Evolutionary conservation across 2,329 filamentous ascomycete genomes (phyloP), one percentile per base, ranked within the genome.

Genomic region (Alternaria arborescens): DNA sequence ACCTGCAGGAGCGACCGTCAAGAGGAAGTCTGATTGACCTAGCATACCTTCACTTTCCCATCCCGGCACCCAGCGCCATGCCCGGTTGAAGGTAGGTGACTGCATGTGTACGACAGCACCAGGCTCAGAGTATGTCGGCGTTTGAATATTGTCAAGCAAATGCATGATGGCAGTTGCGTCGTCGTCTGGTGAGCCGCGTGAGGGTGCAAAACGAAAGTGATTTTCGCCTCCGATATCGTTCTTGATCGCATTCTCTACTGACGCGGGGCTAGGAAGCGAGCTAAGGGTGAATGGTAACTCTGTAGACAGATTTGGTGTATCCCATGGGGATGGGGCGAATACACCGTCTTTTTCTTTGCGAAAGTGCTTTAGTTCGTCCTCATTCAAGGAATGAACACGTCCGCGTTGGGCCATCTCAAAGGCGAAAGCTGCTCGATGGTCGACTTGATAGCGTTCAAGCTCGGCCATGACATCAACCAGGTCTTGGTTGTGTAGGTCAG

Each of bases 41-140:
- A 68, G 56, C 12, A 61, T 42, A 28, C 62, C 64, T 11, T 63
- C 42, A 3, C 18, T 11, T 7, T 52, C 34, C 55, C 55, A 61
- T 14, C 52, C 20, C 5, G 28, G 10, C 42, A 60, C 41, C 57
- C 26, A 14, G 30, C 12, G 38, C 42, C 36, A 12, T 52, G 40
- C 3, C 30, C 14, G n/a, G 10, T 64, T 61, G 14, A 68, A 58
- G 4, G 41, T 48, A 20, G 64, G 58, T 10, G 61, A 67, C 3
- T 58, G n/a, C 52, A 67, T 61, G 14, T 48, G 52, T 2, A 63
- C 26, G 7, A 68, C 53, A 2, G 64, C 32, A 4, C 62, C 66
- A 38, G 52, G 52, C 14, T 44, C 40, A 36, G 42, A 46, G 16
- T 58, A 68, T 2, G 26, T 18, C 3, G 41, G 20, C 16, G 65